Evolutionary conservation across 768 basidiomycete species (phyloP).

Genomic region (Coprinopsis cinerea): DNA sequence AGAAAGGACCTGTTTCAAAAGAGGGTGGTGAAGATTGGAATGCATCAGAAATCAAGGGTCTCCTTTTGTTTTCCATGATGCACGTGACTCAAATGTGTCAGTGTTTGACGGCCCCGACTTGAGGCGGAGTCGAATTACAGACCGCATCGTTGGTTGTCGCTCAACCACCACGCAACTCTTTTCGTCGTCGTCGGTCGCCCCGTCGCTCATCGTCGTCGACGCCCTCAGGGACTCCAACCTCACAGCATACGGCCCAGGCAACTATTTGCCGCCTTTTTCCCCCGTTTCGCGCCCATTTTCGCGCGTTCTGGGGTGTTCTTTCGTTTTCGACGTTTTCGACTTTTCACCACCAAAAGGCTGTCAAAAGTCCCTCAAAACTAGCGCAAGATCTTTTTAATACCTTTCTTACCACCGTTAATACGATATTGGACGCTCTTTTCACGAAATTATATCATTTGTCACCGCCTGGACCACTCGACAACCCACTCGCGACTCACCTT

Average conservation of each 20-base stretch:
- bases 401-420: constrained; percentile 24
- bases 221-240: constrained; percentile 16
- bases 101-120: constrained; percentile 15
- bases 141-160: constrained; percentile 41
- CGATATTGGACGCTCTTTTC: constrained; percentile 23
- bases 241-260: constrained; percentile 13
- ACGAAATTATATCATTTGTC: constrained; percentile 15
- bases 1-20: too few relatives aligned
- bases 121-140: constrained; percentile 40
- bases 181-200: constrained; percentile 23
- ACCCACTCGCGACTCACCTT: constrained; percentile 13
- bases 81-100: constrained; percentile 16
- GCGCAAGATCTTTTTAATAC: constrained; percentile 16
- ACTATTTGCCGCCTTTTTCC: constrained; percentile 20
- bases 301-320: constrained; percentile 23
- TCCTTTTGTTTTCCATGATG: background rate
- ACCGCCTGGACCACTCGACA: constrained; percentile 7
- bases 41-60: too few relatives aligned
- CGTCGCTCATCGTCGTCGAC: constrained; percentile 21
- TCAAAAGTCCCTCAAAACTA: constrained; percentile 23
- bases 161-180: constrained; percentile 37
- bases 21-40: too few relatives aligned
- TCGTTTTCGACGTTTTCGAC: constrained; percentile 16
- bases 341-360: constrained; percentile 23
- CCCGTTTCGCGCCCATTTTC: constrained; percentile 25